phyloP scores from a whole-genome alignment of 768 basidiomycete genomes.

The Leccinum obscurum region DNA sequence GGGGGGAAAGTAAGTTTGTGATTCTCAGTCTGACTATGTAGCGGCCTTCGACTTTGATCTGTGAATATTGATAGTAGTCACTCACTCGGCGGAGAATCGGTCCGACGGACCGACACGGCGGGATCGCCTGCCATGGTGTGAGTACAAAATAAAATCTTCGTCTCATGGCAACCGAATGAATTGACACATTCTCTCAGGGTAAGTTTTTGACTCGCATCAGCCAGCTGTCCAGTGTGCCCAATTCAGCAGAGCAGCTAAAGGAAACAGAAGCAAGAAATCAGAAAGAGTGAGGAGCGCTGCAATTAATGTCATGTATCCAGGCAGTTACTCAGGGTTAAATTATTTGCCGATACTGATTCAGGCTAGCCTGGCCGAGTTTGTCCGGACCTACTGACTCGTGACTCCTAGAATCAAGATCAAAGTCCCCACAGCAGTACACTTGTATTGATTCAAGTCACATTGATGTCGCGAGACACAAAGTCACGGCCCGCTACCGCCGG shows the following conservation, averaged over 20 bases:
- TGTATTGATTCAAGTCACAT: background rate
- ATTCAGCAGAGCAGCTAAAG: background rate
- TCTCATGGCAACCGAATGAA: background rate
- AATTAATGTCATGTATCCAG: background rate
- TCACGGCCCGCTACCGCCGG: background rate
- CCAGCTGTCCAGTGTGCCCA: too few species aligned
- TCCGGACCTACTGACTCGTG: background rate
- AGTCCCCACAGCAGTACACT: background rate
- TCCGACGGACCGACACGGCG: background rate
- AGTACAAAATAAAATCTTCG: background rate
- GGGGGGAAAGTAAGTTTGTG: background rate
- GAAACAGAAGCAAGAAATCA: background rate
- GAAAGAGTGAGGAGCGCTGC: background rate
- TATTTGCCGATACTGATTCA: background rate
- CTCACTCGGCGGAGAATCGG: background rate
- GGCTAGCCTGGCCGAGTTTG: background rate
- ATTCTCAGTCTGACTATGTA: background rate
- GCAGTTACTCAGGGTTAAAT: background rate
- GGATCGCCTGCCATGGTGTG: background rate
- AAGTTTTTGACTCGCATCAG: background rate
- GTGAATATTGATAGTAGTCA: background rate
- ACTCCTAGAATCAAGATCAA: background rate
- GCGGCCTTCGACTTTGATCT: background rate
- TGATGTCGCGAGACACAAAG: background rate
- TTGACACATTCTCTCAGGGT: background rate